Evolutionary conservation across 257 asterid genomes (phyloP).

Genomic region (Solanum gracilifrons): DNA sequence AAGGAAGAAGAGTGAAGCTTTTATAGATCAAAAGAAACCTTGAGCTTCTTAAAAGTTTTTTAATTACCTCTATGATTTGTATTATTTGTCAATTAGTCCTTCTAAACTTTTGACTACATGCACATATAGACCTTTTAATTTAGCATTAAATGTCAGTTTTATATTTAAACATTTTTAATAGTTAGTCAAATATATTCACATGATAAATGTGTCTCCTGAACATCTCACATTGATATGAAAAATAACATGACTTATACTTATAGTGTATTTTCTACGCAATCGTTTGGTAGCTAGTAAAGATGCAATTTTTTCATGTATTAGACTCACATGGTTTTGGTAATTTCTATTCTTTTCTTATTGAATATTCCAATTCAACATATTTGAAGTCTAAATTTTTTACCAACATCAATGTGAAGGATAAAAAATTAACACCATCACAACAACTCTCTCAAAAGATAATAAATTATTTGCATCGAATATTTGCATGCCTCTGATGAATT

Average conservation of each 20-base stretch:
- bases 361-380: too few species aligned
- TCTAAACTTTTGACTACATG: not conserved
- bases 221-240: not conserved
- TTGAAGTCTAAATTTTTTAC: too few species aligned
- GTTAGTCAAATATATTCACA: not conserved
- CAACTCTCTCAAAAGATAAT: too few species aligned
- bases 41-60: not conserved
- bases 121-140: not conserved
- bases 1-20: not conserved
- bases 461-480: too few species aligned
- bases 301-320: not conserved
- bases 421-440: not conserved
- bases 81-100: not conserved
- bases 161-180: not conserved
- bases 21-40: not conserved
- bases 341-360: too few species aligned
- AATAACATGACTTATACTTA: not conserved
- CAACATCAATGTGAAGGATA: not conserved
- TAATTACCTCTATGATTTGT: not conserved
- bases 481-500: too few species aligned
- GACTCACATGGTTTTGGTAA: not conserved
- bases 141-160: not conserved
- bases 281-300: not conserved
- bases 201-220: not conserved
- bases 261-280: too few species aligned